phyloP scores from a whole-genome alignment of 148 eudicot genomes.

The Fallopia convolvulus region DNA sequence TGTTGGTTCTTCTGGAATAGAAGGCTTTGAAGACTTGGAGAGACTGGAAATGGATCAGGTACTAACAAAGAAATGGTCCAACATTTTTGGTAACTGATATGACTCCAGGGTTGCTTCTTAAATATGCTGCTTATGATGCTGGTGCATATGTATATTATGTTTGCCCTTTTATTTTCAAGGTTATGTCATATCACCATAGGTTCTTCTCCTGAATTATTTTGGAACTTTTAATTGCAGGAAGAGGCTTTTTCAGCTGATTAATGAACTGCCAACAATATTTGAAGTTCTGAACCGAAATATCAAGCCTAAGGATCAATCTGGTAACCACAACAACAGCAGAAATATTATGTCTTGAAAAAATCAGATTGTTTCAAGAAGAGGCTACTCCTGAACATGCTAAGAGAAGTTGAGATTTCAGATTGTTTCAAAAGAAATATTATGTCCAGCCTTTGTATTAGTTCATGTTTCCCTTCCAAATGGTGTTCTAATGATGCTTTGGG shows the following conservation, averaged over 20 bases:
- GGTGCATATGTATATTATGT: too few relatives aligned
- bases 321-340: conserved; percentile 46
- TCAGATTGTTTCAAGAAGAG: too few relatives aligned
- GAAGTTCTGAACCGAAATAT: conserved; percentile 53
- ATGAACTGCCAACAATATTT: conserved; percentile 70
- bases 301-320: conserved; percentile 45
- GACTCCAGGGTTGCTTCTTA: too few relatives aligned
- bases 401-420: too few relatives aligned
- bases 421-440: too few relatives aligned
- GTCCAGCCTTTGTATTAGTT: too few relatives aligned
- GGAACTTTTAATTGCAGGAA: conserved; percentile 38
- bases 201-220: conserved; percentile 9
- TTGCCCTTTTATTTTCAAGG: too few relatives aligned
- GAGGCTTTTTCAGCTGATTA: conserved; percentile 80
- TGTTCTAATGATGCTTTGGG: conserved; percentile 70
- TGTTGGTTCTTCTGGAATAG: conserved; percentile 74
- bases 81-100: too few relatives aligned
- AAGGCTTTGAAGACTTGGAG: conserved; percentile 65
- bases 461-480: too few relatives aligned
- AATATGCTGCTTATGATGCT: too few relatives aligned
- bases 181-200: not conserved
- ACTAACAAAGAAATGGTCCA: not conserved
- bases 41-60: conserved; percentile 77
- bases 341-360: too few relatives aligned
- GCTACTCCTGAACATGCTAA: too few relatives aligned